Evolutionary conservation across 257 asterid species (phyloP).

Genomic region (Ligustrum vulgare): DNA sequence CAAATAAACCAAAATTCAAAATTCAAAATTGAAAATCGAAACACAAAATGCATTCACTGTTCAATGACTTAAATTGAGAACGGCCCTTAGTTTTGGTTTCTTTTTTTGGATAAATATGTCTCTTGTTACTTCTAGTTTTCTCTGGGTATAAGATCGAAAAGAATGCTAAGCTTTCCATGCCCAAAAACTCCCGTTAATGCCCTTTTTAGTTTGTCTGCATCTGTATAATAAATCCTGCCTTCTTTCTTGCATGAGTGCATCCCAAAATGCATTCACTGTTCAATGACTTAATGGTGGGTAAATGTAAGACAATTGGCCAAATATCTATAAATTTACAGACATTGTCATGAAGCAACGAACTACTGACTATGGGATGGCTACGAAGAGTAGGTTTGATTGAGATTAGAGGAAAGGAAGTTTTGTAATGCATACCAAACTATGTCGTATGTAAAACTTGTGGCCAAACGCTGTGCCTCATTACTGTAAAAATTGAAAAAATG

Average conservation of each 20-base stretch:
- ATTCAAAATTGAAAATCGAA: too few species aligned
- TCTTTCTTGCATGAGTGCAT: too few species aligned
- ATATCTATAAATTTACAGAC: background rate
- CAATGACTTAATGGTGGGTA: background rate
- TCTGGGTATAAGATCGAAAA: too few species aligned
- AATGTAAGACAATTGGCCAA: background rate
- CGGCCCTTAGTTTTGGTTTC: too few species aligned
- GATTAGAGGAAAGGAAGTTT: background rate
- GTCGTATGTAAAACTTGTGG: too few species aligned
- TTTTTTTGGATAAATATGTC: too few species aligned
- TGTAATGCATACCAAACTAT: background rate
- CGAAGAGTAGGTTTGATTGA: background rate
- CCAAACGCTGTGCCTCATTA: background rate
- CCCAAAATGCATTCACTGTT: background rate
- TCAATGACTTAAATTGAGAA: too few species aligned
- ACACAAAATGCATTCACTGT: too few species aligned
- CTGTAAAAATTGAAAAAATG: background rate
- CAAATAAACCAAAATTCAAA: too few species aligned
- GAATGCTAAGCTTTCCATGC: too few species aligned
- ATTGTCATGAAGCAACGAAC: background rate
- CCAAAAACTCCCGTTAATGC: too few species aligned
- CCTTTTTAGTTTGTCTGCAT: background rate
- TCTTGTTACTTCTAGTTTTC: too few species aligned
- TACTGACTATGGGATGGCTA: background rate
- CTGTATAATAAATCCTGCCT: background rate